phyloP scores from a whole-genome alignment of 495 filamentous ascomycete species.

The Trypethelium eluteriae region DNA sequence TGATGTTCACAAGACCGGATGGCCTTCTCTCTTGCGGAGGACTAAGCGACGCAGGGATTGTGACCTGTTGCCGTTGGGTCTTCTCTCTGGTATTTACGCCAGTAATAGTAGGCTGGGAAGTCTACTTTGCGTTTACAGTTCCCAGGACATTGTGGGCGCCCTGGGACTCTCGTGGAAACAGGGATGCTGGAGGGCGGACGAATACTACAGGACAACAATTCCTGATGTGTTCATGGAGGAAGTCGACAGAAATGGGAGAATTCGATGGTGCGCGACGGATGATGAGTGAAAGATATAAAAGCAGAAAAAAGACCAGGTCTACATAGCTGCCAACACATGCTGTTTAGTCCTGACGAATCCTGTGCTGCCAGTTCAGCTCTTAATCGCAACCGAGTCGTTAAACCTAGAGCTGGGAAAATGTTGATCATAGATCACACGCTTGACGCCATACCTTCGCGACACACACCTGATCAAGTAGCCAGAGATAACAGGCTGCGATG shows the following conservation, averaged over 20 bases:
- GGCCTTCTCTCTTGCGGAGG: background rate
- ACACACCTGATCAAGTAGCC: no score
- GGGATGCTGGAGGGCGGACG: no score
- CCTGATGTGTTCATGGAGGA: no score
- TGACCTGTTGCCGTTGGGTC: background rate
- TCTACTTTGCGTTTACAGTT: no score
- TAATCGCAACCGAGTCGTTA: no score
- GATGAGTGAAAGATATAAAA: background rate
- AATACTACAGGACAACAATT: no score
- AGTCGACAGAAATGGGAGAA: background rate
- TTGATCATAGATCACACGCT: no score
- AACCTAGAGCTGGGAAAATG: no score
- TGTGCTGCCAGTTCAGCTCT: no score
- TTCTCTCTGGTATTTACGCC: background rate
- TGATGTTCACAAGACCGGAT: background rate
- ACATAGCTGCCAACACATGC: background rate
- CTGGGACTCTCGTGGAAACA: no score
- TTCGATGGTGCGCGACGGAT: background rate
- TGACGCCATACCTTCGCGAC: background rate
- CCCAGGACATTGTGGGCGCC: no score
- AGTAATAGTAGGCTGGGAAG: background rate
- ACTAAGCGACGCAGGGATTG: background rate
- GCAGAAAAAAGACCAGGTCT: constrained; percentile 1
- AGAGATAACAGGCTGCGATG: no score
- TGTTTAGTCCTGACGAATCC: background rate